A percentile compares a stretch with the other conserved stretches of the same genome.
Evolutionary conservation across 163 green algal genomes (phyloP).

Genomic region (Chlamydomonas reinhardtii): DNA sequence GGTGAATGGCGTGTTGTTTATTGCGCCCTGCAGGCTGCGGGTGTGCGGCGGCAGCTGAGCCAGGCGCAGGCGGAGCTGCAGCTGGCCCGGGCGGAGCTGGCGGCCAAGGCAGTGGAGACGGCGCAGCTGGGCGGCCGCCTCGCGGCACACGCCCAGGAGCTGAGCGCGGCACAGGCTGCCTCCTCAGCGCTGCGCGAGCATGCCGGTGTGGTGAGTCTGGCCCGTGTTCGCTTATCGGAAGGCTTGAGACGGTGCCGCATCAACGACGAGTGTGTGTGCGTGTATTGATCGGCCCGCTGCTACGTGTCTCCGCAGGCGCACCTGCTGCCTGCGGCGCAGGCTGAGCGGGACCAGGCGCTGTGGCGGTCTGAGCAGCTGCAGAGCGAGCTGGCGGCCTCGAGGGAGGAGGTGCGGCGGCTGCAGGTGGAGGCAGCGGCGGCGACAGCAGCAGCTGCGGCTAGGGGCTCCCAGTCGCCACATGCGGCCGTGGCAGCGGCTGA

Average conservation of each 20-base stretch:
- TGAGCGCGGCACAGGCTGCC: conserved; percentile 19
- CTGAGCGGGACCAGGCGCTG: conserved; percentile 5
- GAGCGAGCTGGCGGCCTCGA: not conserved
- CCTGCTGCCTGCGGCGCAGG: not conserved
- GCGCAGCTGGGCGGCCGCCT: conserved; percentile 3
- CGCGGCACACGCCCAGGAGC: not conserved
- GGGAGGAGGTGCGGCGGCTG: not conserved
- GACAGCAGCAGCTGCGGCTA: not conserved
- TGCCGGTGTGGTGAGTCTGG: not conserved
- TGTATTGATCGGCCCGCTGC: too few relatives aligned
- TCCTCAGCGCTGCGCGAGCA: not conserved
- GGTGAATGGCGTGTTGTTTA: too few relatives aligned
- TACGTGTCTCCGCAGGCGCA: not conserved
- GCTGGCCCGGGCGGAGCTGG: conserved; percentile 17
- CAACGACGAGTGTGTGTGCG: too few relatives aligned
- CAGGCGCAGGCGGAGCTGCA: conserved; percentile 22
- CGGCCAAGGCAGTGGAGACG: conserved; percentile 11
- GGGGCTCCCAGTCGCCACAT: not conserved
- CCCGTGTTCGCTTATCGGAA: too few relatives aligned
- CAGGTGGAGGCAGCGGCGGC: not conserved
- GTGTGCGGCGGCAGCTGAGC: conserved; percentile 14
- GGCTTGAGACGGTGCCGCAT: too few relatives aligned
- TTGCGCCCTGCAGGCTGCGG: not conserved
- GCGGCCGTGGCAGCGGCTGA: not conserved
- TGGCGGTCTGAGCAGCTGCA: not conserved